Percentiles rank a stretch among this genome's conserved stretches.
Evolutionary conservation across 768 basidiomycete species (phyloP).

Genomic region (Terana coerulea): DNA sequence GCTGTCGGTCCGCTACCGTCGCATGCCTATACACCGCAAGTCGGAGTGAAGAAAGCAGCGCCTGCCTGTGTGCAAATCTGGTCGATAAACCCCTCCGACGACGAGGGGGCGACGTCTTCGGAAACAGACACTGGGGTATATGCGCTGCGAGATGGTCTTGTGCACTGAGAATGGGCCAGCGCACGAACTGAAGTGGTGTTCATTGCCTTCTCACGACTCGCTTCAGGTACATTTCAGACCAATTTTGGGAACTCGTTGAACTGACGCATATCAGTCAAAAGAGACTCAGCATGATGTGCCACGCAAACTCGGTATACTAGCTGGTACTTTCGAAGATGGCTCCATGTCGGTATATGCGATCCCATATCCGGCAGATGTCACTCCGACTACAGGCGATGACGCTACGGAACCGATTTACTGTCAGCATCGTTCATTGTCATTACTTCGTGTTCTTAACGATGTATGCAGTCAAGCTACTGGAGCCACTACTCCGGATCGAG

Average conservation of each 20-base stretch:
- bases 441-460: neutral
- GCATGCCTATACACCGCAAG: constrained; percentile 54
- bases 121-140: constrained; percentile 37
- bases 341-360: constrained; percentile 74
- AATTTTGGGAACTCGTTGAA: constrained; percentile 23
- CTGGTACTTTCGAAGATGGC: constrained; percentile 85
- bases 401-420: constrained; percentile 41
- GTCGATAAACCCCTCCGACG: constrained; percentile 40
- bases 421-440: constrained; percentile 31
- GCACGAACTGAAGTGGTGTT: constrained; percentile 89
- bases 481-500: constrained; percentile 70
- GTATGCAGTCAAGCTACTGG: constrained; percentile 47
- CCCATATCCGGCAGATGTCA: constrained; percentile 68
- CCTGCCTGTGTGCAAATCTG: constrained; percentile 85
- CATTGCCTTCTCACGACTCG: constrained; percentile 73
- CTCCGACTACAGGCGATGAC: neutral
- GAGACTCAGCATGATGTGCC: constrained; percentile 4
- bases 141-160: constrained; percentile 81
- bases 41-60: constrained; percentile 53
- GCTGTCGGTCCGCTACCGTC: constrained; percentile 78
- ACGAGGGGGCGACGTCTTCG: neutral
- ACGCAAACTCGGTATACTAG: constrained; percentile 78
- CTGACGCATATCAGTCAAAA: neutral
- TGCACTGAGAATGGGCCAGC: constrained; percentile 81
- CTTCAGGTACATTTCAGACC: constrained; percentile 27